A percentile compares a stretch with the other conserved stretches of the same genome.
Evolutionary conservation across 148 eudicot genomes (phyloP).

Genomic region (Heliamphora exappendiculata): DNA sequence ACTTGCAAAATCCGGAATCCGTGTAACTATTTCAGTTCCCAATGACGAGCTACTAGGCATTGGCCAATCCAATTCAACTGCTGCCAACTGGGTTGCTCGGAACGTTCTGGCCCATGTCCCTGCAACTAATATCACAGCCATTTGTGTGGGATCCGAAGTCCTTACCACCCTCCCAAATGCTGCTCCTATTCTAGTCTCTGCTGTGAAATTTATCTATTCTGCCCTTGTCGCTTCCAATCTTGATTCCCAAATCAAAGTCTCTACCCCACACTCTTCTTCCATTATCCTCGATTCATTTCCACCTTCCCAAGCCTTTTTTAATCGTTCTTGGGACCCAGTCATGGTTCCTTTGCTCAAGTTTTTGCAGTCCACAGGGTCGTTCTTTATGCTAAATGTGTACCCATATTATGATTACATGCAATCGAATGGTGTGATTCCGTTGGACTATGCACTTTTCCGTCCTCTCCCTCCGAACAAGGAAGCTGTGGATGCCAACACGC

Average conservation of each 20-base stretch:
- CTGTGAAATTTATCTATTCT: constrained; percentile 63
- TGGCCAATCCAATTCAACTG: constrained; percentile 88
- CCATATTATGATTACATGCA: constrained; percentile 81
- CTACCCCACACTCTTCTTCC: constrained; percentile 80
- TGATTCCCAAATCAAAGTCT: constrained; percentile 68
- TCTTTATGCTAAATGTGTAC: constrained; percentile 80
- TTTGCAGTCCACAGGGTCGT: constrained; percentile 66
- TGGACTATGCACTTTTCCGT: constrained; percentile 86
- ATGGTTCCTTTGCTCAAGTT: constrained; percentile 77
- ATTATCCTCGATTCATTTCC: constrained; percentile 85
- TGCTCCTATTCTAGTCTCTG: constrained; percentile 69
- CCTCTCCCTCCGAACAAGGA: constrained; percentile 90
- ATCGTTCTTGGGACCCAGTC: constrained; percentile 74
- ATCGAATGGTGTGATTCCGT: constrained; percentile 59
- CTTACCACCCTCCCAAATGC: constrained; percentile 81
- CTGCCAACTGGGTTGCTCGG: constrained; percentile 85
- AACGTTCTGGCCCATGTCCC: constrained; percentile 74
- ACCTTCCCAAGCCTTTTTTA: constrained; percentile 94
- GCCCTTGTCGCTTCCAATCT: constrained; percentile 78
- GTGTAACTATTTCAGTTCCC: constrained; percentile 75
- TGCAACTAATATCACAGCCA: constrained; percentile 76
- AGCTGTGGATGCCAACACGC: constrained; percentile 91
- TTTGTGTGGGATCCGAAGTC: constrained; percentile 86
- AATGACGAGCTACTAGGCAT: constrained; percentile 78
- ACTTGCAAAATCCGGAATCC: constrained; percentile 67